These are phyloP conservation scores for Evernia prunastri DNA, from an alignment of 495 filamentous ascomycete genomes.

Conservation along the genomic window DNA sequence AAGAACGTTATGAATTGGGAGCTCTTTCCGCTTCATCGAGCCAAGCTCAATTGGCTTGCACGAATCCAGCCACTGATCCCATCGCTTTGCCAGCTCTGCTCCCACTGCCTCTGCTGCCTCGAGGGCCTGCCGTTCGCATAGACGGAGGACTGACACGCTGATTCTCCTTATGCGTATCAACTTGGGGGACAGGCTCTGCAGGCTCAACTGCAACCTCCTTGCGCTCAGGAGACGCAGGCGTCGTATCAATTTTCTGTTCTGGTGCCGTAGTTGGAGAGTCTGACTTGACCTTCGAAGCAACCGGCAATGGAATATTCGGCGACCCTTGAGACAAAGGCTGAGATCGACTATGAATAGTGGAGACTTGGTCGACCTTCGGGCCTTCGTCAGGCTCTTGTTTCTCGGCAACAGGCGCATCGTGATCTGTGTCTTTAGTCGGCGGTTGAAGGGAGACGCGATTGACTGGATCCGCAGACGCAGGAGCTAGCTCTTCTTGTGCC, in stretches of 20 bases:
- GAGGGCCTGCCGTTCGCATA: slow-evolving; percentile 21
- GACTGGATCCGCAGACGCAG: background rate
- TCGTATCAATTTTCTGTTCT: background rate
- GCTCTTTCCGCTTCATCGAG: background rate
- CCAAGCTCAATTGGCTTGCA: slow-evolving; percentile 10
- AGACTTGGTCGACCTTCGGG: background rate
- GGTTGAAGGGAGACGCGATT: background rate
- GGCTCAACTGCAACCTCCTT: background rate
- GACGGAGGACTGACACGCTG: slow-evolving; percentile 15
- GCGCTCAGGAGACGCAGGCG: background rate
- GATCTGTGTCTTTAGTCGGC: background rate
- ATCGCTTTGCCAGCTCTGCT: slow-evolving; percentile 20
- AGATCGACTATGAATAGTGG: background rate
- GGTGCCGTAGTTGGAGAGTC: background rate
- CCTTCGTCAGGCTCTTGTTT: background rate
- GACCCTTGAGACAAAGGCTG: background rate
- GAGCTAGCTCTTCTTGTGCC: background rate
- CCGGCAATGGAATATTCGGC: background rate
- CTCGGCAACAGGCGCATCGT: background rate
- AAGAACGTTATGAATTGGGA: background rate
- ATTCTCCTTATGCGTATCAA: background rate
- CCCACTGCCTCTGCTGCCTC: slow-evolving; percentile 16
- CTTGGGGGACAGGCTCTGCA: background rate
- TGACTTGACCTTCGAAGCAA: background rate
- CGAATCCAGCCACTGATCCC: slow-evolving; percentile 18